Evolutionary conservation across 345 rosid species (phyloP).

Genomic region (Physaria fendleri): DNA sequence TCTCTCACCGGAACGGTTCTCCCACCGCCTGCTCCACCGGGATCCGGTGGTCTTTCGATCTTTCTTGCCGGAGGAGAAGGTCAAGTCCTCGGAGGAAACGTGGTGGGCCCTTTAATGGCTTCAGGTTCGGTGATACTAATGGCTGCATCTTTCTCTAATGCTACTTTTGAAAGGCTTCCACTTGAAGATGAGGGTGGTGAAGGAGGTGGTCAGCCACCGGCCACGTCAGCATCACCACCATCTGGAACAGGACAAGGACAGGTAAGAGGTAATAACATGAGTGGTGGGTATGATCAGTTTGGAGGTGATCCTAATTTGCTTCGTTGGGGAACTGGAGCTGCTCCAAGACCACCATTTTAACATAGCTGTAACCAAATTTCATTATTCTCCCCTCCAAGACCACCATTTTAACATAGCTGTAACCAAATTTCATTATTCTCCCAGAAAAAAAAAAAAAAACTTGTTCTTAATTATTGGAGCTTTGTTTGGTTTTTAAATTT

Average conservation of each 20-base stretch:
- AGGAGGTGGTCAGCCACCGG: conserved; percentile 18
- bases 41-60: conserved; percentile 59
- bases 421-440: conserved; percentile 7
- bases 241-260: conserved; percentile 36
- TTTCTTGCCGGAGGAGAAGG: conserved; percentile 64
- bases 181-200: conserved; percentile 35
- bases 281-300: conserved; percentile 45
- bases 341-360: conserved; percentile 47
- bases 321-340: conserved; percentile 50
- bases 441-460: not conserved
- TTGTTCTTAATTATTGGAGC: not conserved
- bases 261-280: conserved; percentile 34
- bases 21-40: conserved; percentile 80
- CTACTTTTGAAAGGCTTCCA: conserved; percentile 66
- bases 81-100: conserved; percentile 70
- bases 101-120: conserved; percentile 55
- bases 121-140: conserved; percentile 63
- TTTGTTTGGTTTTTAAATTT: conserved; percentile 3
- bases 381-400: conserved; percentile 35
- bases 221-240: conserved; percentile 39
- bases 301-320: conserved; percentile 51
- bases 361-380: conserved; percentile 18
- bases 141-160: conserved; percentile 74
- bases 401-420: conserved; percentile 40
- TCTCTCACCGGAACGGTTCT: conserved; percentile 67